Evolutionary conservation across 805 yeast genomes (phyloP), one percentile per base, ranked within the genome.

Genomic region (Kuraishia capsulata): DNA sequence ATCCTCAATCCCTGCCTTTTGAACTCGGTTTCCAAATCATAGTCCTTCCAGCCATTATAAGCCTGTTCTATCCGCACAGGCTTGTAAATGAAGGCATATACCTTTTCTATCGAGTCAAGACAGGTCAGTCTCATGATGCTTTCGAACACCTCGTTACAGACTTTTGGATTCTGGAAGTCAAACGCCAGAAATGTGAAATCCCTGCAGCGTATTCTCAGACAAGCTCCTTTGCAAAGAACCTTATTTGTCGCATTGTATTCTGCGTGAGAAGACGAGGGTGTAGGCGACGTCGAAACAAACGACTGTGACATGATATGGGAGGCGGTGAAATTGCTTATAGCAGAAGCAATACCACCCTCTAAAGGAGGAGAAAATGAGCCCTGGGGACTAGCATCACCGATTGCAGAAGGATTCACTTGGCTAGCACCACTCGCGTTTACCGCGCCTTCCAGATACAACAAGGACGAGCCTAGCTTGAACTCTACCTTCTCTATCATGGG

Each of bases 141-240:
- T 29, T 80, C 83, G 53, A 70, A 86, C 1, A 80, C 95, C 39
- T 81, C 90, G 23, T 64, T 62, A 41, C 94, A 82, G 24, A 73
- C 67, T 6, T 54, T 45, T 30, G 76, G 79, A 47, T 70, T 67
- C 18, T 55, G 55, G 53, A 92, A 85, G 51, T 85, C 92, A 46
- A 90, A 70, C 8, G 94, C 77, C 37, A 88, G 65, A 50, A 73
- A 82, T 16, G 89, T 81, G 58, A 85, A 90, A 57, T 90, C 97
- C 45, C 87, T 77, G 52, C 96, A 85, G 30, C 78, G 72, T 9
- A 90, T 52, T 35, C 94, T 73, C 34, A 90, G 61, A 42, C 76
- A 76, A 4, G 81, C 74, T 4, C 65, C 65, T 17, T 28, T 28
- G 13, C 9, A 5, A 6, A 49, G 35, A 13, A 30, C 39, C n/a